Percentiles rank a stretch among this genome's conserved stretches.
Evolutionary conservation across 306 rosid genomes (phyloP).

Genomic region (Abrus precatorius): DNA sequence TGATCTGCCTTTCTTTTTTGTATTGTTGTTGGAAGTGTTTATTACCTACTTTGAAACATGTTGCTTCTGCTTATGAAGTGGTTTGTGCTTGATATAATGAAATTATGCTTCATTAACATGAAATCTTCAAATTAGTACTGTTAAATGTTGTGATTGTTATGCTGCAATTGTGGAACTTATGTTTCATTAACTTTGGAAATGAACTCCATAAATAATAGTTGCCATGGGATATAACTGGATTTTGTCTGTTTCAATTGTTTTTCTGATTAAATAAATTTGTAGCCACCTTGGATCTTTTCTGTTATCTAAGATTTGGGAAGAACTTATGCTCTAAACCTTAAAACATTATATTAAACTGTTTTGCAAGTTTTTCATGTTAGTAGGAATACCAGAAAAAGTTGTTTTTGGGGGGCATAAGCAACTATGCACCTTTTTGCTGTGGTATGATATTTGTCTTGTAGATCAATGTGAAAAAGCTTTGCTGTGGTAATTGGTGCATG

Average conservation of each 20-base stretch:
- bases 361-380: background rate
- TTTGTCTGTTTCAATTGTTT: background rate
- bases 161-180: slow-evolving; percentile 3
- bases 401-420: slow-evolving; percentile 8
- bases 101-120: slow-evolving; percentile 27
- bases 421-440: background rate
- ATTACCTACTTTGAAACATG: background rate
- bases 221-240: background rate
- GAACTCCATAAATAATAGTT: slow-evolving; percentile 3
- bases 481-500: background rate
- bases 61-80: slow-evolving; percentile 5
- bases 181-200: background rate
- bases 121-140: slow-evolving; percentile 47
- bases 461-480: slow-evolving; percentile 7
- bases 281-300: slow-evolving; percentile 19
- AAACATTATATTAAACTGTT: slow-evolving; percentile 6
- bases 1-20: slow-evolving; percentile 4
- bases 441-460: background rate
- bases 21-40: slow-evolving; percentile 6
- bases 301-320: slow-evolving; percentile 3
- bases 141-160: background rate
- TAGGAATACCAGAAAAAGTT: background rate
- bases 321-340: slow-evolving; percentile 7
- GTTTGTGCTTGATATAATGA: slow-evolving; percentile 6
- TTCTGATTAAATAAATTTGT: background rate